A percentile compares a stretch with the other conserved stretches of the same genome.
Conservation (phyloP, 306 rosid genomes). For the Boehmeria nivea region DNA sequence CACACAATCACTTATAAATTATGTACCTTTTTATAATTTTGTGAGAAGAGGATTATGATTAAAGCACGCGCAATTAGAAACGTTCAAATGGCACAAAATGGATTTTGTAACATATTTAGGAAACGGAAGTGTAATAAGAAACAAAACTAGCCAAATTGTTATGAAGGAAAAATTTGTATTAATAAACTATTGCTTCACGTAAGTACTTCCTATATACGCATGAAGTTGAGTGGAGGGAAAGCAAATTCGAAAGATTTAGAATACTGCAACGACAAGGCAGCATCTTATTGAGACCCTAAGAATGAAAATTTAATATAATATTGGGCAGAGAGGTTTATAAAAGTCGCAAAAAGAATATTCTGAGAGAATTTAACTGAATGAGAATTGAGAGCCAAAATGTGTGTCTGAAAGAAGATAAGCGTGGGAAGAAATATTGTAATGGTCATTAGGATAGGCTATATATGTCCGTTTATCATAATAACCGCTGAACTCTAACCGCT, state of each 20-base stretch:
- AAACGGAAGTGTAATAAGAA: no score
- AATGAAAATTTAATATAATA: constrained; percentile 17
- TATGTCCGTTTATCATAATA: constrained; percentile 3
- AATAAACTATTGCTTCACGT: constrained; percentile 32
- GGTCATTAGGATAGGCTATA: no score
- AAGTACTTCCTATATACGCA: constrained; percentile 16
- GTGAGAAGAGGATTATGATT: neutral
- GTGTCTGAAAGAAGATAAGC: constrained; percentile 8
- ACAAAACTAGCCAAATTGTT: no score
- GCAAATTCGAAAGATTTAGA: constrained; percentile 41
- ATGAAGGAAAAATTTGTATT: neutral
- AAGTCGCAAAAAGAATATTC: constrained; percentile 3
- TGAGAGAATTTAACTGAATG: constrained; percentile 40
- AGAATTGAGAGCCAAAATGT: constrained; percentile 12
- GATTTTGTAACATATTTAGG: no score
- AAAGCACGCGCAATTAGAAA: no score
- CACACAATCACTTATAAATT: no score
- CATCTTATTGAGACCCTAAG: constrained; percentile 16
- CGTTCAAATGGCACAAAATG: no score
- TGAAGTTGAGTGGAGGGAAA: constrained; percentile 50
- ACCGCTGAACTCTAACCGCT: constrained; percentile 27
- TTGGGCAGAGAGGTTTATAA: no score
- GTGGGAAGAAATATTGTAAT: constrained; percentile 15
- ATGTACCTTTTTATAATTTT: neutral
- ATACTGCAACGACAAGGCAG: constrained; percentile 21